Conservation (phyloP, 2,329 filamentous ascomycete genomes). For the Ciborinia camelliae region DNA sequence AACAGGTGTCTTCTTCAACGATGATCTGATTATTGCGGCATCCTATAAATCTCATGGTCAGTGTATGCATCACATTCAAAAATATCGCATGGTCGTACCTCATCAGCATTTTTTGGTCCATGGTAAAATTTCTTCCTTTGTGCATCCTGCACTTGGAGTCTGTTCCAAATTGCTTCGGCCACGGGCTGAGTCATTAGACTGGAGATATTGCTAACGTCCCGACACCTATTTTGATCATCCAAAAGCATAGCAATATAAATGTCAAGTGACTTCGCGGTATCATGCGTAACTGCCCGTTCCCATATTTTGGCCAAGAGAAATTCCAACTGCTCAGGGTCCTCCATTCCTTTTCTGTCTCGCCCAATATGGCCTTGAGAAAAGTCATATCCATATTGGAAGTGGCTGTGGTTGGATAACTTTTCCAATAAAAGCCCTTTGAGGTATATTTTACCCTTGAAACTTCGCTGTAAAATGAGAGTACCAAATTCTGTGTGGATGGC, state of each 20-base stretch:
- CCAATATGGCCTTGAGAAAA: conserved; percentile 19
- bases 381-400: conserved; percentile 25
- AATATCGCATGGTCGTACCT: conserved; percentile 12
- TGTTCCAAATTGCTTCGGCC: conserved; percentile 26
- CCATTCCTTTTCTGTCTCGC: conserved; percentile 24
- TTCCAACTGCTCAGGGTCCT: conserved; percentile 12
- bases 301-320: conserved; percentile 22
- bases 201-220: conserved; percentile 24
- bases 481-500: conserved; percentile 19
- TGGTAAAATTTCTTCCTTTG: conserved; percentile 21
- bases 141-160: conserved; percentile 16
- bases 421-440: conserved; percentile 26
- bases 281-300: neutral
- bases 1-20: conserved; percentile 21
- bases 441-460: conserved; percentile 21
- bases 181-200: conserved; percentile 18
- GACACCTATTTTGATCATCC: conserved; percentile 21
- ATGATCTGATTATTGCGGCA: conserved; percentile 17
- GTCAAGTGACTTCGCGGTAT: neutral
- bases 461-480: conserved; percentile 19
- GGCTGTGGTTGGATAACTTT: neutral
- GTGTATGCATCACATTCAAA: too few relatives aligned
- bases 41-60: conserved; percentile 16
- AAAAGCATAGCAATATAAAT: conserved; percentile 28
- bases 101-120: neutral